phyloP scores from a whole-genome alignment of 2,329 filamentous ascomycete genomes.

The Chrysoporthe deuterocubensis region DNA sequence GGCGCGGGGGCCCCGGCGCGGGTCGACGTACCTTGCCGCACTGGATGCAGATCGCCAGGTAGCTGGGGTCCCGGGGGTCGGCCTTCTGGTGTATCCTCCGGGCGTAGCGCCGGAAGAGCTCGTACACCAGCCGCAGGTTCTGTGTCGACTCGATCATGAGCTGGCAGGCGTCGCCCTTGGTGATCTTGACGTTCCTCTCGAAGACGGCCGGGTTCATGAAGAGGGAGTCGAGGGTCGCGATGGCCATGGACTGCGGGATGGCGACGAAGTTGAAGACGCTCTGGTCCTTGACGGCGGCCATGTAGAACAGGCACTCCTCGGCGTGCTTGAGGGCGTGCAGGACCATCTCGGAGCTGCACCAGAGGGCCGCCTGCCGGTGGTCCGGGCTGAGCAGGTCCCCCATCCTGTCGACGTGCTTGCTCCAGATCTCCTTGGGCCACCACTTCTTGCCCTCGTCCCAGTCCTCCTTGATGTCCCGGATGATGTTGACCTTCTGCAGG shows the following conservation, averaged over 20 bases:
- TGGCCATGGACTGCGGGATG: conserved; percentile 96
- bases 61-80: conserved; percentile 90
- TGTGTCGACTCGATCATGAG: conserved; percentile 94
- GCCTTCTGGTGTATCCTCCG: conserved; percentile 91
- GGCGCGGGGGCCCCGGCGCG: too few relatives aligned
- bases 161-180: conserved; percentile 88
- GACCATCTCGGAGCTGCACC: conserved; percentile 93
- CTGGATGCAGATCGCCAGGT: conserved; percentile 85
- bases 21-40: conserved; percentile 72
- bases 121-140: conserved; percentile 80
- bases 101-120: conserved; percentile 78
- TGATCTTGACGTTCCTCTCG: conserved; percentile 89
- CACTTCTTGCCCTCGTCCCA: conserved; percentile 85
- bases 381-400: conserved; percentile 87
- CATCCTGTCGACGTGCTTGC: conserved; percentile 88
- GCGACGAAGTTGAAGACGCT: conserved; percentile 99
- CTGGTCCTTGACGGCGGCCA: conserved; percentile 92
- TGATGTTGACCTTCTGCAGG: conserved; percentile 98
- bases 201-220: conserved; percentile 92
- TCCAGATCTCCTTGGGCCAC: conserved; percentile 97
- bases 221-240: conserved; percentile 87
- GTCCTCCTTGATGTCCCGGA: conserved; percentile 92
- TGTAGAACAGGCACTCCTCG: conserved; percentile 96
- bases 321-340: conserved; percentile 84
- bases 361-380: conserved; percentile 75